Base-by-base conservation (phyloP, 306 rosid genomes). In the Elaeagnus macrophylla region DNA sequence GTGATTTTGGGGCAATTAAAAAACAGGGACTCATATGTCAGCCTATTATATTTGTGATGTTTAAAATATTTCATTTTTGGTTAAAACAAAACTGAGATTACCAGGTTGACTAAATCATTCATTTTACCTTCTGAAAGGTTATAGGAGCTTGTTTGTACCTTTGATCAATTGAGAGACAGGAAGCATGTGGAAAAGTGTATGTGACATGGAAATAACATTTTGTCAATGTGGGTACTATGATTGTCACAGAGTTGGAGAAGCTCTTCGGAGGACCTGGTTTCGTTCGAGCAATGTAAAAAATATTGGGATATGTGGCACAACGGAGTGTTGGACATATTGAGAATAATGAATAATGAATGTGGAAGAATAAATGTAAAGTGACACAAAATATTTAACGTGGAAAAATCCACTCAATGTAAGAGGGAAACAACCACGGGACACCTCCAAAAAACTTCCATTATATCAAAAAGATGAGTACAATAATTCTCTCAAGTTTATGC, bases 161-260 rank as follows among this genome's bases (percentile, higher is more conserved):
- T 39, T 48, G 74, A 44, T 65, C 87, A 12, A 68, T 76, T 16
- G 82, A 64, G 67, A 36, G 86, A 17, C 84, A 80, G 35, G 75
- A 75, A 11, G 86, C 75, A 60, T 83, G 91, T 83, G 91, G 91
- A 77, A 64, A 66, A 77, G 65, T 41, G 86, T 61, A 19, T 83
- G 91, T 37, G 38, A 17, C 32, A 55, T 75, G 48, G 52, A 77
- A 40, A 25, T 39, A 2, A 67, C 71, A 20, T 5, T 39, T 0
- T 81, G 87, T 56, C 73, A 53, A 44, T 66, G 74, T 62, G 37
- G 59, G 62, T 77, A 67, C 60, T 70, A 77, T 37, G 78, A 77
- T 5, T 77, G 87, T 45, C 47, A 17, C 19, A 69, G 64, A 39
- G 49, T 56, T 14, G 54, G 59, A 20, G 65, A 71, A 17, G 74